phyloP scores from a whole-genome alignment of 1,284 basidiomycete species.

The Cutaneotrichosporon sp. region DNA sequence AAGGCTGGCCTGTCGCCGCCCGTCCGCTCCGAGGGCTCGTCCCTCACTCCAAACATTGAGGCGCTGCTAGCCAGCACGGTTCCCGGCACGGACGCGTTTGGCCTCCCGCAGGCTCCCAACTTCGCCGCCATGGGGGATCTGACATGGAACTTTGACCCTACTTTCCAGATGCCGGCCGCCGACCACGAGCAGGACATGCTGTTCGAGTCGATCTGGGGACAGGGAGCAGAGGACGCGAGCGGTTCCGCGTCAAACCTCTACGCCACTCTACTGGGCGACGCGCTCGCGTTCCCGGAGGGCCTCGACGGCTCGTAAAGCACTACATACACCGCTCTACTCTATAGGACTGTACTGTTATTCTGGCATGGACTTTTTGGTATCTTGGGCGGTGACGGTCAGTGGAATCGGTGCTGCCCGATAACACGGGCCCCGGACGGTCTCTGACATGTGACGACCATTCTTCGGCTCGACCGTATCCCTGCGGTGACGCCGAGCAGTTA shows the following conservation, averaged over 20 bases:
- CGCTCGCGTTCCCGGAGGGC: constrained; percentile 13
- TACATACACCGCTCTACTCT: too few relatives aligned
- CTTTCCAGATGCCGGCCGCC: constrained; percentile 20
- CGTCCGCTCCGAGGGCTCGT: neutral
- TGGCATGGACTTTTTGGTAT: neutral
- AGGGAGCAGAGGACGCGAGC: constrained; percentile 1
- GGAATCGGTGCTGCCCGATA: too few relatives aligned
- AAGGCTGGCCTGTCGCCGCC: neutral
- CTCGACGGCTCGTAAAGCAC: neutral
- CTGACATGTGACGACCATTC: too few relatives aligned
- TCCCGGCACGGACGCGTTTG: neutral
- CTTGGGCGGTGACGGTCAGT: too few relatives aligned
- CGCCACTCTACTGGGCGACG: constrained; percentile 23
- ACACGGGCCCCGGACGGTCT: too few relatives aligned
- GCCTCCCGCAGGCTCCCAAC: neutral
- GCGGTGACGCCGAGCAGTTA: too few relatives aligned
- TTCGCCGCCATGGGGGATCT: neutral
- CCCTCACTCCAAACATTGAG: neutral
- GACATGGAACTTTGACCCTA: constrained; percentile 23
- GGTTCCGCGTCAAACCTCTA: constrained; percentile 15
- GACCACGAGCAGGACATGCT: constrained; percentile 22
- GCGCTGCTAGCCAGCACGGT: neutral
- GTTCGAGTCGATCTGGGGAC: constrained; percentile 16
- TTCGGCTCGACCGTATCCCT: too few relatives aligned
- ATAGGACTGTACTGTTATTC: too few relatives aligned